Conservation (phyloP, 371 early-diverging fungal genomes). For the Funneliformis caledonium region DNA sequence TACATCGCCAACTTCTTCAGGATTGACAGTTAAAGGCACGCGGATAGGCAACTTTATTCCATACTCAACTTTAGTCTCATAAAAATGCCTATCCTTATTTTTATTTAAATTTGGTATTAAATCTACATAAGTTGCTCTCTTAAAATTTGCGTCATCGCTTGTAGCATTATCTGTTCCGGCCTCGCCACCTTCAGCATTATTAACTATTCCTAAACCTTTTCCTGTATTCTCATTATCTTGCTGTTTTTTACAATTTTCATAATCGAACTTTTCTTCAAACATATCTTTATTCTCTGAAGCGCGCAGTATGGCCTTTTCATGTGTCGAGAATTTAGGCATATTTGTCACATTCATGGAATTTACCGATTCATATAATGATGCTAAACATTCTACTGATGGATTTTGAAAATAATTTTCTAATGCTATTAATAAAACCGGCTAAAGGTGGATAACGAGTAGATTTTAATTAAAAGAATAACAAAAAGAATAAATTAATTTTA, state of each 20-base stretch:
- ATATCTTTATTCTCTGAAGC: constrained; percentile 79
- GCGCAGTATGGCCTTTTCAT: constrained; percentile 79
- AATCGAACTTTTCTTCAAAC: constrained; percentile 83
- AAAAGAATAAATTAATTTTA: constrained; percentile 16
- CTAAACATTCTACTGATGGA: constrained; percentile 76
- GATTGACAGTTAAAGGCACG: constrained; percentile 82
- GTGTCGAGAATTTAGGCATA: constrained; percentile 79
- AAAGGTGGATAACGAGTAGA: background rate
- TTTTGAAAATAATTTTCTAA: constrained; percentile 89
- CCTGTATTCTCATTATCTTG: constrained; percentile 6
- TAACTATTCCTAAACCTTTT: constrained; percentile 45
- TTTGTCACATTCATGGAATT: constrained; percentile 85
- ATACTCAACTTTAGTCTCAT: constrained; percentile 82
- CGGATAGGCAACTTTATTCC: constrained; percentile 83
- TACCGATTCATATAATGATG: constrained; percentile 78
- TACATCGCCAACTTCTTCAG: constrained; percentile 93
- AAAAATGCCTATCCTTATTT: constrained; percentile 85
- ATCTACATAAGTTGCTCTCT: constrained; percentile 60
- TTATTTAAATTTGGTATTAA: constrained; percentile 49
- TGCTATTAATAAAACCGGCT: constrained; percentile 88
- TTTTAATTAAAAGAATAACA: background rate
- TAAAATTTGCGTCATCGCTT: constrained; percentile 41
- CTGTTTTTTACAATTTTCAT: constrained; percentile 43
- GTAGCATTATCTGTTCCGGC: background rate
- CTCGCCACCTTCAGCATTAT: constrained; percentile 12